Evolutionary conservation across 2,329 filamentous ascomycete genomes (phyloP), one percentile per base, ranked within the genome.

Genomic region (Epichloe festucae): DNA sequence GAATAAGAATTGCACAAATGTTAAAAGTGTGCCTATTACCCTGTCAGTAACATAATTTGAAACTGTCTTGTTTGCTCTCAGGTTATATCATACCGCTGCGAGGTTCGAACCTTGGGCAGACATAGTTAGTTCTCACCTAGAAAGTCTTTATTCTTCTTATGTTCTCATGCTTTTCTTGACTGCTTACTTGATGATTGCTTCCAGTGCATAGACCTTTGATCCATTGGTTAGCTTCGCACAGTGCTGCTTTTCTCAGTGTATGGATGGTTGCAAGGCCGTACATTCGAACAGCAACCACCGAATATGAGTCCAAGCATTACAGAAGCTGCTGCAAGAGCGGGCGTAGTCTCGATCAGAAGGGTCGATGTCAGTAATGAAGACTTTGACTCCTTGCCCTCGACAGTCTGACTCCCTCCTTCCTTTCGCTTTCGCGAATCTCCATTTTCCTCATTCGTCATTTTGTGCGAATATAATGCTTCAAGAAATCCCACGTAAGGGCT

Each of bases 231-330:
- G 36, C 34, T 38, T 35, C 21, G 43, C 12, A 17, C 21, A 23
- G 35, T 7, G 2, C 19, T 38, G 41, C 44, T 23, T 14, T 3
- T 31, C 4, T 8, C 36, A n/a, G 36, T 3, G n/a, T 11, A 39
- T 34, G 31, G 40, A 47, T 46, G 23, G 35, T 17, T 34, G 21
- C 34, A 23, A 51, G 10, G 27, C 51, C 81, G 69, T 73, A 90
- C 90, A 76, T 95, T 95, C 38, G 88, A 89, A 70, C 90, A 95
- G 65, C 89, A 95, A 34, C 93, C 93, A 49, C 93, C 93, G 67
- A 98, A 96, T 54, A 98, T 97, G 58, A 97, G 77, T 49, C 76
- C 77, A 53, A 91, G 76, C 77, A 94, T 94, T 52, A 77, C 73
- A 21, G 75, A 73, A 23, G 75, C 72, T 52, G 78, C 76, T 39